Base-by-base conservation (phyloP, 1,139 yeast genomes). In the Kluyveromyces sp. region DNA sequence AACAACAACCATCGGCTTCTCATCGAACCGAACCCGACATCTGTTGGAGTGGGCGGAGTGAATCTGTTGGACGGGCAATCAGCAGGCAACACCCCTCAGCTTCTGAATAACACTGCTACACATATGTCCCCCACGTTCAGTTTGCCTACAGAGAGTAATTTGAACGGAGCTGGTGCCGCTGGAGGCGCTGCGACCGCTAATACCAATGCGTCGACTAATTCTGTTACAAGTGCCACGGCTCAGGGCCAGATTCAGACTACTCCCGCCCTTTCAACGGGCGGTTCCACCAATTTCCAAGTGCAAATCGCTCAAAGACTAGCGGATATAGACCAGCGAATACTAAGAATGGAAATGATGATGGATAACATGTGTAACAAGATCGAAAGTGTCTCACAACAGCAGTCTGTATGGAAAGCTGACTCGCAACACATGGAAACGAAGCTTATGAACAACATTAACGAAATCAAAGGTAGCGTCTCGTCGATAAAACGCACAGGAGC, bases 231-330 rank as follows among this genome's bases (percentile, higher is more conserved):
- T 4, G 26, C 26, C 4, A n/a, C 36, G 19, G 12, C 36, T 4
- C 36, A 33, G 20, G 25, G 25, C 4, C 25, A 17, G 15, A 18
- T 38, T n/a, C 41, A 38, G 20, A 17, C 41, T n/a, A 38, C 41
- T 7, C 41, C 41, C 7, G 19, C 41, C 19, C 31, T 38, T 15
- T 38, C 41, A 2, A 38, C 36, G 3, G 41, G 41, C 6, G 41
- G 41, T 6, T 38, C 41, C 18, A 38, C 41, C 3, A 38, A 38
- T 22, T 38, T 38, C 20, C 41, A 38, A 38, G 41, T 38, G n/a
- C 41, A 38, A 16, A 31, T 38, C 7, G 41, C 41, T 31, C 41
- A 38, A 19, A 26, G 41, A 20, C 32, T 38, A 13, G 41, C 41
- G 4, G 41, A 38, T n/a, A 38, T 38, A 19, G 41, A 38, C 20